phyloP scores from a whole-genome alignment of 352 stramenopile species.

The Elongisporangium undulatum region DNA sequence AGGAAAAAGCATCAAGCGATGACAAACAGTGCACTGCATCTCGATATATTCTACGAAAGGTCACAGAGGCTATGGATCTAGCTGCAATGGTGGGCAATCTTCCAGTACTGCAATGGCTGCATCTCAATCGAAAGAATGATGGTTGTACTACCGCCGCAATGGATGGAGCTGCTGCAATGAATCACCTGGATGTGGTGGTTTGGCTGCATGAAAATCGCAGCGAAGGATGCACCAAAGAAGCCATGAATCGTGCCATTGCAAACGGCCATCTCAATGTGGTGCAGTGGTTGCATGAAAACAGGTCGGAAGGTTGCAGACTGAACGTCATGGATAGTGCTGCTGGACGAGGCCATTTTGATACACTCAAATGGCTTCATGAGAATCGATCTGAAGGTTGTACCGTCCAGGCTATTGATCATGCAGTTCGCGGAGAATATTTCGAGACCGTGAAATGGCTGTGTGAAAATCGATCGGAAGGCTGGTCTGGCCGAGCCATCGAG shows the following conservation, averaged over 20 bases:
- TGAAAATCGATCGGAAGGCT: conserved; percentile 19
- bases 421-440: conserved; percentile 19
- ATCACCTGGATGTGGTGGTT: conserved; percentile 25
- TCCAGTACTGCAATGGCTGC: conserved; percentile 47
- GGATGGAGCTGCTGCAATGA: conserved; percentile 26
- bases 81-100: conserved; percentile 39
- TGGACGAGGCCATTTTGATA: conserved; percentile 19
- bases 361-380: conserved; percentile 25
- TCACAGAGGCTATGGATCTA: conserved; percentile 36
- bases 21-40: no score
- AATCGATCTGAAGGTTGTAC: conserved; percentile 26
- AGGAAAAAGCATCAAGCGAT: no score
- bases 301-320: conserved; percentile 17
- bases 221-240: conserved; percentile 24
- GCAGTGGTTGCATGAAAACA: conserved; percentile 24
- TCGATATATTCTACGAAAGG: no score
- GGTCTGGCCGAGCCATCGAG: conserved; percentile 19
- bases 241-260: conserved; percentile 26
- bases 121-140: conserved; percentile 29
- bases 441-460: conserved; percentile 27
- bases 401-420: conserved; percentile 20
- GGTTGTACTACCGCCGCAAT: conserved; percentile 28
- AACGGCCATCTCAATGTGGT: conserved; percentile 22
- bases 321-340: conserved; percentile 25
- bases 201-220: conserved; percentile 27